Evolutionary conservation across 441 rosid species (phyloP), one percentile per base, ranked within the genome.

Genomic region (Dalechampia spathulata): DNA sequence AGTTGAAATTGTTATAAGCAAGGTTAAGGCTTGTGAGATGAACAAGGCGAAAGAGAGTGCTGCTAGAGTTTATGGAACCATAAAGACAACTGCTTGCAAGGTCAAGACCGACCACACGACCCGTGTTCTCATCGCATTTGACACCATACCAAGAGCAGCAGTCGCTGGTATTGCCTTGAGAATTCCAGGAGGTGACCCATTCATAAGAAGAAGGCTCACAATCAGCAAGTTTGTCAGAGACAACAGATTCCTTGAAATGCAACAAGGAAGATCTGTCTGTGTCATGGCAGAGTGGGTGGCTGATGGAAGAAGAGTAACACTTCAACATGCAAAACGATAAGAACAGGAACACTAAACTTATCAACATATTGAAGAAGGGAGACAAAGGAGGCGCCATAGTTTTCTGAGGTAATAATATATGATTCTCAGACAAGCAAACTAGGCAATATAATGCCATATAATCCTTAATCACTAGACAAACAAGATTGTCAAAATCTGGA

Each of bases 61-160:
- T 63, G 52, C 15, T 60, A 0, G 76, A 55, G 54, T 44, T 16
- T 48, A 72, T 58, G 23, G 48, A 49, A 53, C 64, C 77, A 1
- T 6, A 36, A 4, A 72, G 69, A 1, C 54, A 68, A 37, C 66
- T 62, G 34, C 57, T 30, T 1, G 32, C 16, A 6, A 68, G 59
- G 38, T 77, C 32, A 1, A 77, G 70, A n/a, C 30, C 40, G 0
- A 68, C 62, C 7, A 68, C 78, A 23, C 58, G 60, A 5, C 72
- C 66, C 0, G 61, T 54, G 32, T 27, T 37, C 1, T 43, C 6
- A 21, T 71, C 40, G 19, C 76, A 76, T 37, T 43, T 5, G 10
- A 73, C 14, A n/a, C 78, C 76, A 0, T 49, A 65, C 78, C 78
- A 73, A 0, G 55, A 34, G 44, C 78, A 73, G 25, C 75, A 77